phyloP scores from a whole-genome alignment of 2,329 filamentous ascomycete genomes.

The Aspergillus alliaceus region DNA sequence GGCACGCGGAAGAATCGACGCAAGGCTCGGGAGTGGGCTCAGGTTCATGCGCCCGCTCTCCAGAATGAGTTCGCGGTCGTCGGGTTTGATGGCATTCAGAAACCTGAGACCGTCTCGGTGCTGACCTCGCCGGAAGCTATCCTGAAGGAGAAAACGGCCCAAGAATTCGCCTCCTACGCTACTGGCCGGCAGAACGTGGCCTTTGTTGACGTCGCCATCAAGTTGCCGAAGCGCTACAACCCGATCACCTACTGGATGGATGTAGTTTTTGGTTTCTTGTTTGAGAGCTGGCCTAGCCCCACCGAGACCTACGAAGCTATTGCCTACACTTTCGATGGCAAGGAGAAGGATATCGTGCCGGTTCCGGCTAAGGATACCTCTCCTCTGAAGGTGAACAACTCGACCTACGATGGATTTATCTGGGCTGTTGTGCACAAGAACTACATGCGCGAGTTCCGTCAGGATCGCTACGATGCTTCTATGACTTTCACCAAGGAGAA shows the following conservation, averaged over 20 bases:
- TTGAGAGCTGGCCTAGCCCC: conserved; percentile 71
- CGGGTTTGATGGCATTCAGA: conserved; percentile 66
- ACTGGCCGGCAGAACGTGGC: conserved; percentile 91
- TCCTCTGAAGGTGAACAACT: conserved; percentile 52
- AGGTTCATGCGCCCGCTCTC: conserved; percentile 69
- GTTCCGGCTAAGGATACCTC: conserved; percentile 63
- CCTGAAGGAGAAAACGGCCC: conserved; percentile 82
- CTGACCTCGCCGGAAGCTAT: conserved; percentile 57
- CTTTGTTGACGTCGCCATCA: conserved; percentile 82
- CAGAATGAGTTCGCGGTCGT: conserved; percentile 82
- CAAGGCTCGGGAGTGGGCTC: conserved; percentile 79
- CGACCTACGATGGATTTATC: conserved; percentile 82
- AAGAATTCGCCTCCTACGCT: conserved; percentile 84
- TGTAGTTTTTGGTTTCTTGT: conserved; percentile 68
- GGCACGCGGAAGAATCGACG: conserved; percentile 76
- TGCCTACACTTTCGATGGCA: conserved; percentile 88
- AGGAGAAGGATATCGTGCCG: conserved; percentile 76
- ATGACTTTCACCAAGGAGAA: conserved; percentile 92
- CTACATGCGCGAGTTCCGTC: conserved; percentile 82
- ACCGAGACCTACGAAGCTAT: conserved; percentile 73
- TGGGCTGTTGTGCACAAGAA: conserved; percentile 96
- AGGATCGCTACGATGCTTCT: conserved; percentile 91
- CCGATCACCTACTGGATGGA: conserved; percentile 69
- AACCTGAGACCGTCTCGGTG: conserved; percentile 39
- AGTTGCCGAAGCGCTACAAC: conserved; percentile 83